phyloP scores from a whole-genome alignment of 2,329 filamentous ascomycete genomes.

The Clarireedia hainanense region DNA sequence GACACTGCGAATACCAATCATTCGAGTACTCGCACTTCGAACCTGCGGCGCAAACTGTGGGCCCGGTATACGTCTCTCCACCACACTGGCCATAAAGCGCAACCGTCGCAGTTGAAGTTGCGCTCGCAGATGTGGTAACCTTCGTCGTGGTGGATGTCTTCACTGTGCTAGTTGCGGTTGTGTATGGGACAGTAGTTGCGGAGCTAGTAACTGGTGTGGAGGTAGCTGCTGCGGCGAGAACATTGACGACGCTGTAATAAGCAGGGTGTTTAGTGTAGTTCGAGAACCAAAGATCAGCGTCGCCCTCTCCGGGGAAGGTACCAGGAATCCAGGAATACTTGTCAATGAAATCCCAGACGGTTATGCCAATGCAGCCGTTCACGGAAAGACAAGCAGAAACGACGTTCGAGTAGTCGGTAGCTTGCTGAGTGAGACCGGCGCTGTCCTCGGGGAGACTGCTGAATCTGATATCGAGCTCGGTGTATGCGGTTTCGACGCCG shows the following conservation, averaged over 20 bases:
- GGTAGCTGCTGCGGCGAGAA: conserved; percentile 16
- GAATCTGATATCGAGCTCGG: conserved; percentile 54
- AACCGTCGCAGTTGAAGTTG: not conserved
- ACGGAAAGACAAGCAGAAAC: conserved; percentile 21
- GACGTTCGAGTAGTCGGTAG: conserved; percentile 36
- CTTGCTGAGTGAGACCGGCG: conserved; percentile 38
- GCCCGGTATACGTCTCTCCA: not conserved
- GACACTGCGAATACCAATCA: conserved; percentile 1
- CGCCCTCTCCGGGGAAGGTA: conserved; percentile 35
- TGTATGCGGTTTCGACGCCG: conserved; percentile 51
- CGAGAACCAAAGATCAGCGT: conserved; percentile 36
- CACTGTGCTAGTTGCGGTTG: not conserved
- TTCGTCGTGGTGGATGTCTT: not conserved
- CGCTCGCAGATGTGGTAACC: not conserved
- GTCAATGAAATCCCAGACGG: conserved; percentile 27
- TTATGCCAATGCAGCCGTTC: conserved; percentile 24
- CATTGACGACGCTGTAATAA: conserved; percentile 32
- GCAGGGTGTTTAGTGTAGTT: conserved; percentile 37
- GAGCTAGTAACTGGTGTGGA: not conserved
- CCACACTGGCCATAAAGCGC: conserved; percentile 7
- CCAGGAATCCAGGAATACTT: conserved; percentile 35
- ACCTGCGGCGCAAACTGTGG: not conserved
- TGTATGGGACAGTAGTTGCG: not conserved
- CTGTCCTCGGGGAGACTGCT: conserved; percentile 36
- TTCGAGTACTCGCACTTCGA: not conserved